Evolutionary conservation across 805 yeast species (phyloP).

Genomic region (Yarrowia deformans): DNA sequence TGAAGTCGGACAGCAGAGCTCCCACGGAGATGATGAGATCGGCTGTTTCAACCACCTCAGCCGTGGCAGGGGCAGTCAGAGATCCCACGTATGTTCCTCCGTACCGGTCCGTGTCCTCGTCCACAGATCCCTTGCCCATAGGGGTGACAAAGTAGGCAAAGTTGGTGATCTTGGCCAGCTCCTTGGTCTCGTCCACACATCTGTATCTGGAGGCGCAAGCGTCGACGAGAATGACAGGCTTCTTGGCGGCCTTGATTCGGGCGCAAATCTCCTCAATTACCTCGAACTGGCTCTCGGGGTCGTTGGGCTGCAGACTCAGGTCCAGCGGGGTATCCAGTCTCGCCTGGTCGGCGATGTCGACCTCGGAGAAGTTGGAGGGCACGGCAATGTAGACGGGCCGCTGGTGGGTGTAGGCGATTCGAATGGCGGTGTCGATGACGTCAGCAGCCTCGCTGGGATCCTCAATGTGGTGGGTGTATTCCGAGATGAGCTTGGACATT

Average conservation of each 20-base stretch:
- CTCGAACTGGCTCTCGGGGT: slow-evolving; percentile 67
- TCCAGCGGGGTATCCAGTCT: slow-evolving; percentile 71
- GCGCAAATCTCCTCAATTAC: slow-evolving; percentile 61
- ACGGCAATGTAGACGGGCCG: slow-evolving; percentile 84
- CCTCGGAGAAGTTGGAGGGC: slow-evolving; percentile 82
- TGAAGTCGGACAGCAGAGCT: slow-evolving; percentile 84
- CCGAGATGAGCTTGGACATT: slow-evolving; percentile 77
- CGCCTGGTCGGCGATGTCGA: slow-evolving; percentile 58
- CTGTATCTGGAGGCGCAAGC: slow-evolving; percentile 86
- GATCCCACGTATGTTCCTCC: slow-evolving; percentile 89
- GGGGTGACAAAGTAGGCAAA: slow-evolving; percentile 88
- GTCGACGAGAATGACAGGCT: slow-evolving; percentile 81
- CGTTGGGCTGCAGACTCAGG: slow-evolving; percentile 64
- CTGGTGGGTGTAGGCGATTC: slow-evolving; percentile 72
- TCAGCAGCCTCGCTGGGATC: slow-evolving; percentile 71
- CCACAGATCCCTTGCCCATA: slow-evolving; percentile 84
- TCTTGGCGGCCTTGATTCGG: slow-evolving; percentile 63
- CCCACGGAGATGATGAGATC: slow-evolving; percentile 83
- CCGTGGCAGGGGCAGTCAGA: slow-evolving; percentile 75
- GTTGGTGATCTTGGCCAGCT: slow-evolving; percentile 69
- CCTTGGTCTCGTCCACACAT: slow-evolving; percentile 66
- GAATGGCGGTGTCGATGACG: slow-evolving; percentile 75
- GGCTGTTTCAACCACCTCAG: slow-evolving; percentile 72
- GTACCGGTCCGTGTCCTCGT: slow-evolving; percentile 74
- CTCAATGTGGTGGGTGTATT: slow-evolving; percentile 68